These are phyloP conservation scores for Trichophyton rubrum DNA, from an alignment of 2,329 filamentous ascomycete species.

Conservation along the genomic window DNA sequence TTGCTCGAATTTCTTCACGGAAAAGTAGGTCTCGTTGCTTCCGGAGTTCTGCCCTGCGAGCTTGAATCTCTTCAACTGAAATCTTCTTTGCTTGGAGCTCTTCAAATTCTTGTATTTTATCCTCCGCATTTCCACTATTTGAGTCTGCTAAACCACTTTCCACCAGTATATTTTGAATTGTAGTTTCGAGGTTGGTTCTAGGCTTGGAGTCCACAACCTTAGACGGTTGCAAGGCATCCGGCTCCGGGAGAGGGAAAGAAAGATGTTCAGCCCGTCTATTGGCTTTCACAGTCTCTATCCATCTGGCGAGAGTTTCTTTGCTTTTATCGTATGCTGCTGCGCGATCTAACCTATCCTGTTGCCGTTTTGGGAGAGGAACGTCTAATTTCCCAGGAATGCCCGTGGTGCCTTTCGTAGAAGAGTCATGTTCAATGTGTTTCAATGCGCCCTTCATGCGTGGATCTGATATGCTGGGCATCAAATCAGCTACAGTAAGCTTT, in stretches of 20 bases:
- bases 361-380: conserved; percentile 69
- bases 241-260: conserved; percentile 70
- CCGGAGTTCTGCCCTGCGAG: conserved; percentile 60
- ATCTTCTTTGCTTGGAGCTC: conserved; percentile 59
- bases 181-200: conserved; percentile 68
- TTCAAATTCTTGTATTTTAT: conserved; percentile 56
- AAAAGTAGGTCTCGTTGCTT: conserved; percentile 75
- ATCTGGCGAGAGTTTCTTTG: conserved; percentile 78
- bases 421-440: conserved; percentile 49
- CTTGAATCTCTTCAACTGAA: conserved; percentile 59
- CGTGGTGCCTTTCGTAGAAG: conserved; percentile 38
- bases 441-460: conserved; percentile 64
- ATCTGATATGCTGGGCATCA: conserved; percentile 61
- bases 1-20: conserved; percentile 74
- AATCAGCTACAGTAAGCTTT: conserved; percentile 63
- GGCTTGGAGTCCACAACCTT: conserved; percentile 47
- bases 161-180: conserved; percentile 78
- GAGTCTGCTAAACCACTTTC: conserved; percentile 61
- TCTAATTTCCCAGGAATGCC: conserved; percentile 57
- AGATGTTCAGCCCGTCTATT: conserved; percentile 87
- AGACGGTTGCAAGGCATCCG: conserved; percentile 47
- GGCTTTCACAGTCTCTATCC: conserved; percentile 89
- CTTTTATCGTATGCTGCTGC: conserved; percentile 76
- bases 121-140: conserved; percentile 48
- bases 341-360: conserved; percentile 76